Evolutionary conservation across 2,329 filamentous ascomycete genomes (phyloP).

Genomic region (Aspergillus quadrilineatus): DNA sequence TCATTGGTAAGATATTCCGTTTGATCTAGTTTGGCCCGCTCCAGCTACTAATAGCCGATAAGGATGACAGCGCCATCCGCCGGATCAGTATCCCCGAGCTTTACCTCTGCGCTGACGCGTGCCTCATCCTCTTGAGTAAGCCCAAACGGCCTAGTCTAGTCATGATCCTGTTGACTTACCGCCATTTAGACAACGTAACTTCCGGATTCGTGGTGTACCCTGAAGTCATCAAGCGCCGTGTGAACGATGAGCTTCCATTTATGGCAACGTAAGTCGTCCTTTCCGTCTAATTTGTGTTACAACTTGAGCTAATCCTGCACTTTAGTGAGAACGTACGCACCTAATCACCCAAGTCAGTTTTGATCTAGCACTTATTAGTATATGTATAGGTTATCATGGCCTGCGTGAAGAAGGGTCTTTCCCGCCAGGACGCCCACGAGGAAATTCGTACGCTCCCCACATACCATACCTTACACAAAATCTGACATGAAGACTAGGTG

Average conservation of each 20-base stretch:
- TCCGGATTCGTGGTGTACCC: conserved; percentile 77
- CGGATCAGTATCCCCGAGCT: conserved; percentile 59
- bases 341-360: background rate
- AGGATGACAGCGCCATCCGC: conserved; percentile 71
- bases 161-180: background rate
- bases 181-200: conserved; percentile 62
- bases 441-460: conserved; percentile 60
- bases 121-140: conserved; percentile 39
- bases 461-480: background rate
- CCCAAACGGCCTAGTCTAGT: conserved; percentile 1
- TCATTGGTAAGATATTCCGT: conserved; percentile 52
- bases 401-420: conserved; percentile 67
- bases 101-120: conserved; percentile 67
- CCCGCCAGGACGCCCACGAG: conserved; percentile 81
- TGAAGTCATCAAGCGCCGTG: conserved; percentile 63
- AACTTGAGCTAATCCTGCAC: conserved; percentile 19
- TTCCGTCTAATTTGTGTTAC: background rate
- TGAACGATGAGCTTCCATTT: conserved; percentile 79
- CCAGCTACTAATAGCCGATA: conserved; percentile 13
- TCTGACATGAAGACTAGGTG: conserved; percentile 37
- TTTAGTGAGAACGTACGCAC: conserved; percentile 35
- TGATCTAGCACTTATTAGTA: conserved; percentile 24
- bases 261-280: conserved; percentile 66
- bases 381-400: conserved; percentile 70
- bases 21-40: background rate